Percentiles rank a stretch among this genome's conserved stretches.
Conservation (phyloP, 495 filamentous ascomycete species). For the Thermothielavioides terrestris region DNA sequence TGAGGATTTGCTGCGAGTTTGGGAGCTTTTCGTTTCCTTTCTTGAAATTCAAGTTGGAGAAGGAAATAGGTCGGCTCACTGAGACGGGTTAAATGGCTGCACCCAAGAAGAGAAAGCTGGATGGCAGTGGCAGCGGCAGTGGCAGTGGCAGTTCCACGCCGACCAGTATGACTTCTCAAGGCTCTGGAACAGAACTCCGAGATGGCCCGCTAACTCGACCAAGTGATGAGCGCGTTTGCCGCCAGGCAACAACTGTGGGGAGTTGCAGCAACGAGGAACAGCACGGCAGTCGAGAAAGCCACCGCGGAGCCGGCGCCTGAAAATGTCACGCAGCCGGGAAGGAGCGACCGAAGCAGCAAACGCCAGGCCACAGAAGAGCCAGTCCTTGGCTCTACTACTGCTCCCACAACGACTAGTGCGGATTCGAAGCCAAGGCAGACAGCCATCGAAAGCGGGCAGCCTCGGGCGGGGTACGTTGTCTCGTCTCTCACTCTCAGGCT, state of each 20-base stretch:
- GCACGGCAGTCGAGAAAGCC: not conserved
- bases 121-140: constrained; percentile 15
- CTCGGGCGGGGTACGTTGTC: not conserved
- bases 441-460: not conserved
- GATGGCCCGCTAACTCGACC: constrained; percentile 1
- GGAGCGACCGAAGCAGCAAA: constrained; percentile 3
- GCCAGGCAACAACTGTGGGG: constrained; percentile 36
- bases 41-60: not conserved
- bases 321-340: not conserved
- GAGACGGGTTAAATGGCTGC: constrained; percentile 37
- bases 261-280: not conserved
- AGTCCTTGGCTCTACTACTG: not conserved
- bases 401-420: too few species aligned
- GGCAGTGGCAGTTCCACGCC: constrained; percentile 14
- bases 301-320: not conserved
- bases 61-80: too few species aligned
- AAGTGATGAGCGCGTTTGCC: constrained; percentile 45
- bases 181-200: not conserved
- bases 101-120: constrained; percentile 38
- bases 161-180: constrained; percentile 1
- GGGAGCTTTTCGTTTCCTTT: not conserved
- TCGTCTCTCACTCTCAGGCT: not conserved
- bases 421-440: not conserved
- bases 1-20: too few species aligned
- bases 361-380: constrained; percentile 7